Evolutionary conservation across 305 asterid species (phyloP).

Genomic region (Solanum hybrid): DNA sequence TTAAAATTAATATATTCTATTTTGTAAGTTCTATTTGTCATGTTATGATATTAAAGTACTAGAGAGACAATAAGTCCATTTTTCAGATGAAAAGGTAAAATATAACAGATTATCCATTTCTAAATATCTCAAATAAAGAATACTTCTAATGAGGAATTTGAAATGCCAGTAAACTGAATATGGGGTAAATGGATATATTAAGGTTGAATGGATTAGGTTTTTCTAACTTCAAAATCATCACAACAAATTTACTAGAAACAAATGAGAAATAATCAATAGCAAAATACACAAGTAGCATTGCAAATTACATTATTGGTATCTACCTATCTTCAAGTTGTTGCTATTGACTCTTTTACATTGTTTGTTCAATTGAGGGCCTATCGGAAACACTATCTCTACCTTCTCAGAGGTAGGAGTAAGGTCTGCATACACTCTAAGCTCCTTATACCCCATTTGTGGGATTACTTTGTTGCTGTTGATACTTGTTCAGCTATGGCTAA

Average conservation of each 20-base stretch:
- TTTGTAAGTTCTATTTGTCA: neutral
- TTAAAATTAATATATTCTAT: neutral
- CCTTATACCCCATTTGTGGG: neutral
- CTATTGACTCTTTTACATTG: neutral
- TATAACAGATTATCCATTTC: neutral
- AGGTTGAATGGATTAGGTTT: neutral
- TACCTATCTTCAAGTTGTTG: neutral
- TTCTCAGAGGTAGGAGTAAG: neutral
- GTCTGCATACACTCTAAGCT: neutral
- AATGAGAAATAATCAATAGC: neutral
- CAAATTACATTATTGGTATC: neutral
- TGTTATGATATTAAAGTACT: neutral
- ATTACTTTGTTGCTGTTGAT: neutral
- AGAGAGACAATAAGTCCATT: neutral
- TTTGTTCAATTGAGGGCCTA: accelerated
- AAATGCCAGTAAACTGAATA: neutral
- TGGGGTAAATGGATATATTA: neutral
- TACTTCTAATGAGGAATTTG: neutral
- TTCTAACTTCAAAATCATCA: neutral
- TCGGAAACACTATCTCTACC: neutral
- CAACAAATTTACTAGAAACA: neutral
- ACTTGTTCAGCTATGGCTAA: neutral
- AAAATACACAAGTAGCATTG: neutral
- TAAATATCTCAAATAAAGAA: neutral
- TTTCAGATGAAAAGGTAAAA: neutral